Base-by-base conservation (phyloP, 2,329 filamentous ascomycete species). In the Phaeosphaeria sp. region DNA sequence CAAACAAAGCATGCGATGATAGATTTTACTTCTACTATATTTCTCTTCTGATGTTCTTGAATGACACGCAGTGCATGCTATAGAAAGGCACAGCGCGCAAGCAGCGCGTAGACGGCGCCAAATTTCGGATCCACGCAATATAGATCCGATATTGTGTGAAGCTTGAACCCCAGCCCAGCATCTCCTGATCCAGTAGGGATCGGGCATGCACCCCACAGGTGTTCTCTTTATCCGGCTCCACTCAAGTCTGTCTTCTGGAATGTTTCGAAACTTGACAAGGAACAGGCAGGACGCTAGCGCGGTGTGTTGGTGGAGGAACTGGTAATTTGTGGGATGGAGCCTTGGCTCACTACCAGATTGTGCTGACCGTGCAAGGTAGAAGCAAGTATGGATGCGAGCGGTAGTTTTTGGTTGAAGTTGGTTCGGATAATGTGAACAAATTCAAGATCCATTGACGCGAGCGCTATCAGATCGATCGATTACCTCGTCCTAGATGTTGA, bases 191-290 rank as follows among this genome's bases (percentile, higher is more conserved):
- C 33, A 54, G 49, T 33, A 54, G 30, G 52, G 48, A 33, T 51
- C 58, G 43, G 15, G 20, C 22, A 54, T 51, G 52, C 52, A 58
- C 55, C 52, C 58, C 58, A 58, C 52, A 57, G 36, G 49, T 55
- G 3, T 36, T 36, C 10, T 13, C 30, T 39, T 39, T 39, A 39
- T 17, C 54, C 51, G 54, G 52, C 25, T 43, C 33, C 50, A 46
- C 39, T 52, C 42, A n/a, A 15, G 36, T n/a, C 11, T 17, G 30
- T 22, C 46, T 60, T 60, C 58, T 60, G 46, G 58, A 60, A 60
- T 53, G 52, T 52, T 57, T 55, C 22, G 30, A 55, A 57, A 53
- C 33, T 18, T 53, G 13, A 49, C 23, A 43, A 6, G 21, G 27
- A 15, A 13, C 25, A 17, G 18, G 30, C n/a, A 21, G 9, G 6